Percentiles rank a stretch among this genome's conserved stretches.
Conservation (phyloP, 2,329 filamentous ascomycete genomes). For the Sclerotiophoma versabilis region DNA sequence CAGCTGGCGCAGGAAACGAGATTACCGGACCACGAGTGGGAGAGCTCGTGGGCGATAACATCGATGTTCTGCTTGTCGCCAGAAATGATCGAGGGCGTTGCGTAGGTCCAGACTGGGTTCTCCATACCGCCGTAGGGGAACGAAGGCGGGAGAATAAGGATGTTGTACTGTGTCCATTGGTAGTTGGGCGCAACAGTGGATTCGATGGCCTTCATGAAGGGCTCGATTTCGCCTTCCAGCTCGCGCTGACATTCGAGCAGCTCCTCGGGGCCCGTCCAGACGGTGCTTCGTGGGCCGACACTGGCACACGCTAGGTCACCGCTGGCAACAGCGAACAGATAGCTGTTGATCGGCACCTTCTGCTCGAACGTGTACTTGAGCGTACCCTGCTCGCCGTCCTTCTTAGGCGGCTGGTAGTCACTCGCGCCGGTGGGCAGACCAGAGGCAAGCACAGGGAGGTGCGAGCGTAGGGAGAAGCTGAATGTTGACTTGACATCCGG, state of each 20-base stretch:
- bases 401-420: conserved; percentile 57
- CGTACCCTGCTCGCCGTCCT: conserved; percentile 61
- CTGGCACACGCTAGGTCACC: conserved; percentile 85
- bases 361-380: conserved; percentile 86
- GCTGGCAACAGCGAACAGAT: conserved; percentile 89
- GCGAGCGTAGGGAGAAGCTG: conserved; percentile 85
- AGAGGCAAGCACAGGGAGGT: conserved; percentile 89
- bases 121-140: conserved; percentile 73
- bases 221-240: conserved; percentile 88
- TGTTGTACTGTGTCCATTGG: conserved; percentile 94
- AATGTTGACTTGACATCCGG: conserved; percentile 97
- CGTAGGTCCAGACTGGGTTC: conserved; percentile 94
- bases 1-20: conserved; percentile 79
- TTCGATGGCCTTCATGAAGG: conserved; percentile 87
- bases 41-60: conserved; percentile 87
- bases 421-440: conserved; percentile 69
- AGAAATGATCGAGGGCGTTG: conserved; percentile 91
- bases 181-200: conserved; percentile 79
- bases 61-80: conserved; percentile 86
- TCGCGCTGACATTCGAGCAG: conserved; percentile 87
- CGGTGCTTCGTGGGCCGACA: conserved; percentile 83
- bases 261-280: conserved; percentile 89
- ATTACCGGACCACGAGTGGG: conserved; percentile 87
- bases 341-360: conserved; percentile 89
- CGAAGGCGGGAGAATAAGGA: conserved; percentile 85